Percentiles rank a stretch among this genome's conserved stretches.
phyloP scores from a whole-genome alignment of 2,329 filamentous ascomycete species.

The Verticillium albo-atrum region DNA sequence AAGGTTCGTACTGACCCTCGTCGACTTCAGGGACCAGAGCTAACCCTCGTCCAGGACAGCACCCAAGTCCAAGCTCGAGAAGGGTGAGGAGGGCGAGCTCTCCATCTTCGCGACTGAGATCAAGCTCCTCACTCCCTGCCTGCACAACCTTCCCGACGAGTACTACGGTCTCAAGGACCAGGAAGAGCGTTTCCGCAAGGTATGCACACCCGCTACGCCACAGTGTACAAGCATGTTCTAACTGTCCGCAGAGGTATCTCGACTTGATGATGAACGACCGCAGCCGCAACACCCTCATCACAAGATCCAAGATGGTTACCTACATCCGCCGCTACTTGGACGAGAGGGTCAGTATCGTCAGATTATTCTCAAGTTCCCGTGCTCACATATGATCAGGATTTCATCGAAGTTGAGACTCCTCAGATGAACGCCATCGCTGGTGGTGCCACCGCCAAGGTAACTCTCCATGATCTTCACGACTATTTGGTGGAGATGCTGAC shows the following conservation, averaged over 20 bases:
- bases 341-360: constrained; percentile 37
- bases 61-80: constrained; percentile 80
- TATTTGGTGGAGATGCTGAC: neutral
- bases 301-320: constrained; percentile 79
- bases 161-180: constrained; percentile 94
- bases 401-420: constrained; percentile 92
- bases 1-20: constrained; percentile 6
- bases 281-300: constrained; percentile 78
- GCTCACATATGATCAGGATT: constrained; percentile 45
- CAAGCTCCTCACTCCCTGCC: constrained; percentile 79
- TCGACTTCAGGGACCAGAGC: neutral
- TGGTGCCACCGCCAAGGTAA: constrained; percentile 76
- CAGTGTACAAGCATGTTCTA: neutral
- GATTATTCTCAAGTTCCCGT: no score
- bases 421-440: constrained; percentile 97
- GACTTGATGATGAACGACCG: constrained; percentile 96
- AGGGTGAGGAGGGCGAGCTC: constrained; percentile 80
- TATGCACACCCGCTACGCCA: neutral
- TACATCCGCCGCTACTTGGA: constrained; percentile 91
- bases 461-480: no score
- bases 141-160: constrained; percentile 86
- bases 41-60: constrained; percentile 52
- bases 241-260: constrained; percentile 61
- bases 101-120: constrained; percentile 90
- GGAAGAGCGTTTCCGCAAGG: constrained; percentile 85